These are phyloP conservation scores for Starmera amethionina DNA, from an alignment of 805 yeast species.

Conservation along the genomic window DNA sequence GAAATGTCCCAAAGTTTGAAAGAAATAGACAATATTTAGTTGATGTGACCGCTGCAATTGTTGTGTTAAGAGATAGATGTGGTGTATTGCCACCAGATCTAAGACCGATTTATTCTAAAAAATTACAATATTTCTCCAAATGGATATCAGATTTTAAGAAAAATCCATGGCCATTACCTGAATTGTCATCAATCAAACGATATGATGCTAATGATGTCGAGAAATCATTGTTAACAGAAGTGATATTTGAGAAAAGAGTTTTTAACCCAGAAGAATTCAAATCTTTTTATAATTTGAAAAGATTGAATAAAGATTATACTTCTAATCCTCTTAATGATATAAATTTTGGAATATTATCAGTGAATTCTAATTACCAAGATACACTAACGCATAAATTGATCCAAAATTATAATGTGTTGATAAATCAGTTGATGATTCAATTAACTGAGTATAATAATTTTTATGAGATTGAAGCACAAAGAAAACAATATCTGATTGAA, in stretches of 20 bases:
- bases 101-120: constrained; percentile 62
- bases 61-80: constrained; percentile 69
- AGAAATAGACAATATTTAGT: constrained; percentile 39
- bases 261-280: constrained; percentile 32
- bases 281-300: constrained; percentile 44
- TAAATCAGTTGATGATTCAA: constrained; percentile 32
- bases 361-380: constrained; percentile 26
- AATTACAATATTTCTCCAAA: constrained; percentile 47
- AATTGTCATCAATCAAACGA: constrained; percentile 49
- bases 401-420: constrained; percentile 41
- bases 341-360: constrained; percentile 40
- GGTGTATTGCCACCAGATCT: constrained; percentile 77
- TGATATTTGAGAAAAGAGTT: constrained; percentile 38
- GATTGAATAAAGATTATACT: constrained; percentile 58
- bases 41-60: constrained; percentile 71
- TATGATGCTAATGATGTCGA: constrained; percentile 73
- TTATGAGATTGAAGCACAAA: constrained; percentile 29
- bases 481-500: constrained; percentile 30
- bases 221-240: constrained; percentile 64
- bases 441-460: constrained; percentile 37
- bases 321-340: constrained; percentile 57
- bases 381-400: constrained; percentile 56
- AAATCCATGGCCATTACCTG: constrained; percentile 71
- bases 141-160: constrained; percentile 43
- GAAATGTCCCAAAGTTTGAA: constrained; percentile 15